Percentiles rank a stretch among this genome's conserved stretches.
phyloP scores from a whole-genome alignment of 257 asterid species.

The Nicotiana knightiana region DNA sequence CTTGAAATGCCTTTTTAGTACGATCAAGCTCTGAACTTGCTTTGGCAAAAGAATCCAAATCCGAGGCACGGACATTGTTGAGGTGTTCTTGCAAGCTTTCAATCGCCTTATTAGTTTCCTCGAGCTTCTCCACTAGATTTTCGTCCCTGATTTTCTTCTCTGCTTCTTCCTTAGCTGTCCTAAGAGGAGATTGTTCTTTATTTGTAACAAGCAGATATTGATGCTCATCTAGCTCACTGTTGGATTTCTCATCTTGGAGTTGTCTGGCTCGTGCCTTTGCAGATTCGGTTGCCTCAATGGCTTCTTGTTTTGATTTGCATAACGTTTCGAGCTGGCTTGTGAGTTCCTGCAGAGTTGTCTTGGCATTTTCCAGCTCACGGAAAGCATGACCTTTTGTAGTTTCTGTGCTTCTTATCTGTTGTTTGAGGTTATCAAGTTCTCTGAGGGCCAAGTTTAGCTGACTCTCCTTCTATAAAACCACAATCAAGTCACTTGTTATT shows the following conservation, averaged over 20 bases:
- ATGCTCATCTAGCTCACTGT: background rate
- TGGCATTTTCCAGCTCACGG: slow-evolving; percentile 16
- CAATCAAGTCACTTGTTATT: background rate
- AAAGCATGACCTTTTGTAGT: slow-evolving; percentile 15
- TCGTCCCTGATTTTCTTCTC: background rate
- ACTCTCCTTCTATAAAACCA: slow-evolving; percentile 13
- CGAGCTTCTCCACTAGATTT: background rate
- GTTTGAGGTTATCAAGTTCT: slow-evolving; percentile 11
- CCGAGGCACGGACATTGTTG: background rate
- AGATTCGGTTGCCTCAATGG: slow-evolving; percentile 9
- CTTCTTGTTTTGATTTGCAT: slow-evolving; percentile 6
- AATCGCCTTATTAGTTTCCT: slow-evolving; percentile 12
- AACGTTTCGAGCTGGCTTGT: slow-evolving; percentile 8
- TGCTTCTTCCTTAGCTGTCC: slow-evolving; percentile 21
- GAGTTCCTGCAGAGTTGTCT: slow-evolving; percentile 12
- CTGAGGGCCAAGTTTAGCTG: slow-evolving; percentile 19
- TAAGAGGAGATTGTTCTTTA: slow-evolving; percentile 20
- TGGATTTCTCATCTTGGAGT: background rate
- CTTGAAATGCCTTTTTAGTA: slow-evolving; percentile 11
- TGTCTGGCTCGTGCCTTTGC: slow-evolving; percentile 5
- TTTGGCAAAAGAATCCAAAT: slow-evolving; percentile 4
- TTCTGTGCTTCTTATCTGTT: slow-evolving; percentile 14
- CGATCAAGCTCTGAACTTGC: slow-evolving; percentile 12
- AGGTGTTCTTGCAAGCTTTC: slow-evolving; percentile 12
- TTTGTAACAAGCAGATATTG: background rate